phyloP scores from a whole-genome alignment of 352 stramenopile species.

The Phytophthora pistaciae region DNA sequence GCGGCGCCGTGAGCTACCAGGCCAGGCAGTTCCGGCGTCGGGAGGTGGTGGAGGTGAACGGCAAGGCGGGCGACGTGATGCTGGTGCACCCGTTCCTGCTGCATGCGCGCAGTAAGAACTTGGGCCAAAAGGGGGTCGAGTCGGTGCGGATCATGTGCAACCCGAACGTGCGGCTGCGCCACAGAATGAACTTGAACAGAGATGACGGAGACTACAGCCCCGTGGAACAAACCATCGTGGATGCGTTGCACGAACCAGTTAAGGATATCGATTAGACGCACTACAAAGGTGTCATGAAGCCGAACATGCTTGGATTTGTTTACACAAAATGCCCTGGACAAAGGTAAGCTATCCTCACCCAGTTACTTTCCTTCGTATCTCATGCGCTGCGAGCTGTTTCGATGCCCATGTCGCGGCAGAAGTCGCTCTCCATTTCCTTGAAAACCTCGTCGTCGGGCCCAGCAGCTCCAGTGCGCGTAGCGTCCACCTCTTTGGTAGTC shows the following conservation, averaged over 20 bases:
- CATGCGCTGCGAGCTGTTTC: conserved; percentile 41
- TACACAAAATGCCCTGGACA: no score
- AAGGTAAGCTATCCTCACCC: no score
- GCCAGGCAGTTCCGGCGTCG: conserved; percentile 40
- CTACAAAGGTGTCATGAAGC: background rate
- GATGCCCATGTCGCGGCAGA: conserved; percentile 74
- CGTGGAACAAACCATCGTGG: conserved; percentile 53
- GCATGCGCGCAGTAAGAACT: conserved; percentile 80
- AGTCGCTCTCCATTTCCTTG: conserved; percentile 83
- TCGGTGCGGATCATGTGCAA: conserved; percentile 83
- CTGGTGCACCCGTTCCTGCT: conserved; percentile 85
- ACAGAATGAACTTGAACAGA: conserved; percentile 56
- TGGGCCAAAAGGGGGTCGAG: conserved; percentile 53
- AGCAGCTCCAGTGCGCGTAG: conserved; percentile 1
- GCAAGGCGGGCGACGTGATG: conserved; percentile 78
- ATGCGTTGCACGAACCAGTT: conserved; percentile 28
- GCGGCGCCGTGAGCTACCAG: conserved; percentile 56
- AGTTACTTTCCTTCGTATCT: background rate
- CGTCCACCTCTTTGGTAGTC: conserved; percentile 26
- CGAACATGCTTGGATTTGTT: no score
- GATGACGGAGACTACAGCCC: conserved; percentile 44
- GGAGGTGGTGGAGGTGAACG: conserved; percentile 71
- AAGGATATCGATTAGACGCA: background rate
- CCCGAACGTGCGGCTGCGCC: conserved; percentile 60
- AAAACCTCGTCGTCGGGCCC: conserved; percentile 72